These are phyloP conservation scores for Mucor indicus DNA, from an alignment of 371 early-diverging fungal species.

Conservation along the genomic window DNA sequence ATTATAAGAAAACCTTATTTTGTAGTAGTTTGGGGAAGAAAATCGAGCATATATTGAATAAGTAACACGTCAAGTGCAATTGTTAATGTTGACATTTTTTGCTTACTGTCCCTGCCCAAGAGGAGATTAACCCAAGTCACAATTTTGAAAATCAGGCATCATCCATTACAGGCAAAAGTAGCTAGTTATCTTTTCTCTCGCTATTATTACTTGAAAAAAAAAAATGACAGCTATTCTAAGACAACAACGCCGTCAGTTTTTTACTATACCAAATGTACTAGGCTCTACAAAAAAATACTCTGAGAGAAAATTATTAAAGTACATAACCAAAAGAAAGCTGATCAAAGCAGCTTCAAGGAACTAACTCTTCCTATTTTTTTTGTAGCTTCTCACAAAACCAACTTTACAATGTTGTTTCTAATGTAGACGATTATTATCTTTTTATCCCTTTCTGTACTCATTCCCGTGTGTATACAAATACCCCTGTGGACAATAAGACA, in stretches of 20 bases:
- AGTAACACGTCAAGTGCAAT: too few species aligned
- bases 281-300: conserved; percentile 27
- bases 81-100: too few species aligned
- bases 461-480: conserved; percentile 54
- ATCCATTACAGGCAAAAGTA: too few species aligned
- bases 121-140: too few species aligned
- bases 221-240: conserved; percentile 6
- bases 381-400: conserved; percentile 69
- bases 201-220: neutral
- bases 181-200: too few species aligned
- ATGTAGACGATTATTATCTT: conserved; percentile 69
- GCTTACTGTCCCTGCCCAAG: too few species aligned
- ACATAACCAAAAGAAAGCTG: conserved; percentile 4
- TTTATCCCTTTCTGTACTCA: conserved; percentile 80
- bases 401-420: conserved; percentile 71
- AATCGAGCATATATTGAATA: too few species aligned
- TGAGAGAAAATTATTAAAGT: conserved; percentile 34
- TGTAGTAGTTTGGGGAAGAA: too few species aligned
- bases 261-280: conserved; percentile 21
- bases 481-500: conserved; percentile 3
- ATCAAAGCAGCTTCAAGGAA: neutral
- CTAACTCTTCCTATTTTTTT: too few species aligned
- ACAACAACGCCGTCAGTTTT: conserved; percentile 22
- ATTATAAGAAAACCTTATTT: too few species aligned
- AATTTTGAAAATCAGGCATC: too few species aligned